Conservation (phyloP, 2,329 filamentous ascomycete species). For the Triangularia verruculosa region DNA sequence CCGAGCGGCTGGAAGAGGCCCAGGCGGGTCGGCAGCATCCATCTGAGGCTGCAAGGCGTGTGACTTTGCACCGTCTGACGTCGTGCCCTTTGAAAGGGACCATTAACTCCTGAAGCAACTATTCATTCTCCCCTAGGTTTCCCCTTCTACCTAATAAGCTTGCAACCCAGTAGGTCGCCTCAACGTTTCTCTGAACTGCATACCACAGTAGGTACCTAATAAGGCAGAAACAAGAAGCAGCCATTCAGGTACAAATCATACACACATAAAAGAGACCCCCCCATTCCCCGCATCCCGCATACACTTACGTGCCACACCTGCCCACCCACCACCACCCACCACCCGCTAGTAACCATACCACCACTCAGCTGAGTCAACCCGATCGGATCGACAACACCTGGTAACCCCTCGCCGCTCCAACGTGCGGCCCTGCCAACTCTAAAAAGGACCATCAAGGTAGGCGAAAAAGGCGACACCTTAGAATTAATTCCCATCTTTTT, state of each 20-base stretch:
- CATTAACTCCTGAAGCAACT: not conserved
- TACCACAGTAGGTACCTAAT: not conserved
- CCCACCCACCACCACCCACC: too few species aligned
- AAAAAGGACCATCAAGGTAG: not conserved
- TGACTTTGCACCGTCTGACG: conserved; percentile 7
- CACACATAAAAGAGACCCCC: not conserved
- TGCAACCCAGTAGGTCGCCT: not conserved
- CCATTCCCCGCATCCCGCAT: not conserved
- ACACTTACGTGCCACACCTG: not conserved
- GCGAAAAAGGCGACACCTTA: not conserved
- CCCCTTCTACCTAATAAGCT: not conserved
- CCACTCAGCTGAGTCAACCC: not conserved
- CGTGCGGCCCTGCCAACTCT: not conserved
- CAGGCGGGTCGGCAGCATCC: not conserved
- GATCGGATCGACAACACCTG: not conserved
- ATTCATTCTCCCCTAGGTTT: not conserved
- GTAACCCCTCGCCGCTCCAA: not conserved
- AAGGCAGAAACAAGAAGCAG: not conserved
- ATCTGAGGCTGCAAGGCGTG: not conserved
- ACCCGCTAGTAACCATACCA: not conserved
- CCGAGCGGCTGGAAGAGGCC: not conserved
- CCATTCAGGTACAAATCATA: not conserved
- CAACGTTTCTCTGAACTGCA: not conserved
- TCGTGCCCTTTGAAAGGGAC: not conserved
- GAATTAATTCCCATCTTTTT: not conserved